Base-by-base conservation (phyloP, 331 rosid genomes). In the Phaseolus coccineus region DNA sequence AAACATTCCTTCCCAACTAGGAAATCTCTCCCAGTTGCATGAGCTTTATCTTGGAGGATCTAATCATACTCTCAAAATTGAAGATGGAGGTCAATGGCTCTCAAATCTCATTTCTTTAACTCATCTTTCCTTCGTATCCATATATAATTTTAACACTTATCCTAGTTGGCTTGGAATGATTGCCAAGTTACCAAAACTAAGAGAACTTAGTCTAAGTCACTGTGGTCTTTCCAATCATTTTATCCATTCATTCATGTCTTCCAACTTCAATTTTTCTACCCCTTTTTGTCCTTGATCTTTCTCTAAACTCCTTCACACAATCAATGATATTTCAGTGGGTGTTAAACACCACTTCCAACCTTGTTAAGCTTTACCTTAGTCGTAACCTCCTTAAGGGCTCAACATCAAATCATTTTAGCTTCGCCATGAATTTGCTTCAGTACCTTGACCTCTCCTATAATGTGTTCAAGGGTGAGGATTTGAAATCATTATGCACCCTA, bases 331-430 rank as follows among this genome's bases (percentile, higher is more conserved):
- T 76, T 4, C 51, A 37, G 0, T 81, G 73, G 85, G 2, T 75
- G 39, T 75, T 63, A 19, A 76, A 81, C 3, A 7, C 35, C 3
- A 74, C 44, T 46, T 9, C 56, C 19, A 66, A 57, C 19, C 76
- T 81, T 35, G 46, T 71, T 71, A 33, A 61, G 71, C 84, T 81
- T 14, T n/a, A 74, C 14, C 80, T 81, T 37, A 1, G 31, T 19
- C 16, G 0, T 24, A 74, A 58, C 8, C n/a, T 4, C 8, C 50
- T 81, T 7, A 39, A 28, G 28, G 73, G 50, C 52, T 16, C 59
- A 10, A 35, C 33, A 22, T 50, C 73, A 48, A 13, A 47, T 16
- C 27, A 1, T 40, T 69, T 19, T 27, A 52, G 68, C n/a, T 10
- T 14, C 1, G 0, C 2, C 0, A 82, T 69, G 81, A 16, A 2